phyloP scores from a whole-genome alignment of 305 asterid genomes.

The Solanum hybrid region DNA sequence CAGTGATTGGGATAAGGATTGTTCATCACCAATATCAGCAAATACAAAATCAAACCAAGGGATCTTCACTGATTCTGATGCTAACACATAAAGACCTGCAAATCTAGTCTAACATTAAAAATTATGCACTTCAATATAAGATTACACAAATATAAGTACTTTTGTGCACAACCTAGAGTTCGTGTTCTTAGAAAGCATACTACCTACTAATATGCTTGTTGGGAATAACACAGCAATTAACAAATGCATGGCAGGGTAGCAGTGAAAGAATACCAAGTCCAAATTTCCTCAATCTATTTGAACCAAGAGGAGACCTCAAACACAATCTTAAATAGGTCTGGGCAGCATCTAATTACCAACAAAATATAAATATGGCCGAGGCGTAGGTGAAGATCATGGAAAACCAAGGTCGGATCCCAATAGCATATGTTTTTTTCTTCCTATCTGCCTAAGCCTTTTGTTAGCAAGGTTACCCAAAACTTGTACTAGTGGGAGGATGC shows the following conservation, averaged over 20 bases:
- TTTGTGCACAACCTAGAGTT: neutral
- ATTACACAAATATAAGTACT: neutral
- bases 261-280: neutral
- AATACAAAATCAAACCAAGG: conserved; percentile 98
- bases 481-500: neutral
- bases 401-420: neutral
- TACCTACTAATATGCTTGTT: neutral
- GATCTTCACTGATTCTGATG: conserved; percentile 85
- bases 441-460: neutral
- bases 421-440: neutral
- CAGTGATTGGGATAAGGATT: conserved; percentile 88
- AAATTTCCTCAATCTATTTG: neutral
- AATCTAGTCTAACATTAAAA: neutral
- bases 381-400: neutral
- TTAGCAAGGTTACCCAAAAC: neutral
- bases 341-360: neutral
- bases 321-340: neutral
- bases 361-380: neutral
- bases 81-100: conserved; percentile 89
- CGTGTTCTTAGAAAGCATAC: neutral
- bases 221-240: neutral
- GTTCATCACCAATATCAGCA: conserved; percentile 99
- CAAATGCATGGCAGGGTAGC: neutral
- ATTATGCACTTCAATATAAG: neutral
- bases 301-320: neutral